These are phyloP conservation scores for Fusarium brevicatenulatum DNA, from an alignment of 2,329 filamentous ascomycete genomes.

Conservation along the genomic window DNA sequence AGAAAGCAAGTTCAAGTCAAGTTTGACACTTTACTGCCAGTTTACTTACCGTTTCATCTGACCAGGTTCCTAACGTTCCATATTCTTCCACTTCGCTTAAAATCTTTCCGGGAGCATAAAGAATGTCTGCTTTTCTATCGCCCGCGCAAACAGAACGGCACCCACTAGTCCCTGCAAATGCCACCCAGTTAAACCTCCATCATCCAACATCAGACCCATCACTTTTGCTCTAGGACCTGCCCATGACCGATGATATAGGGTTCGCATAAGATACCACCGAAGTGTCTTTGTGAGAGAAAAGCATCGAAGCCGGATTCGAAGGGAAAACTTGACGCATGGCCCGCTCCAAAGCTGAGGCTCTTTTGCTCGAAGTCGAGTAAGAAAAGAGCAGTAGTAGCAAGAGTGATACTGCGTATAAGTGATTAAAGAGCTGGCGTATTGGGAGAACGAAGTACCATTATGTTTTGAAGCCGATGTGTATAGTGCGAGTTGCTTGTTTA, in stretches of 20 bases:
- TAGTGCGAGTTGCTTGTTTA: background rate
- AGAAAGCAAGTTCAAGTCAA: background rate
- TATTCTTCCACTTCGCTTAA: accelerated
- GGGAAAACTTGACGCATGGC: accelerated
- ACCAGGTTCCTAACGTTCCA: background rate
- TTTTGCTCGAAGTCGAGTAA: accelerated
- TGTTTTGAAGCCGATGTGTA: background rate
- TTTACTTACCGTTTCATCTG: accelerated
- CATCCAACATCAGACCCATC: background rate
- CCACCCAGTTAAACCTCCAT: too few species aligned
- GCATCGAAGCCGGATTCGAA: accelerated
- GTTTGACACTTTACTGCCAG: accelerated
- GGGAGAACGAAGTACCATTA: accelerated
- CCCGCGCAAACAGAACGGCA: too few species aligned
- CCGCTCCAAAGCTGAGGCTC: accelerated
- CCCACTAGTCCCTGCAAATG: too few species aligned
- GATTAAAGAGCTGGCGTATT: accelerated
- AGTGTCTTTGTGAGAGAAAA: accelerated
- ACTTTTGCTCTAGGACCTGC: accelerated
- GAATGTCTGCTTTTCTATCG: background rate
- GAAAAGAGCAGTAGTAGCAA: background rate
- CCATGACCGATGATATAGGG: accelerated
- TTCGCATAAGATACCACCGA: accelerated
- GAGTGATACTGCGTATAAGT: accelerated
- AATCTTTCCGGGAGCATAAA: accelerated